Conservation (phyloP, 2,329 filamentous ascomycete species). For the Acrodontium crateriforme region DNA sequence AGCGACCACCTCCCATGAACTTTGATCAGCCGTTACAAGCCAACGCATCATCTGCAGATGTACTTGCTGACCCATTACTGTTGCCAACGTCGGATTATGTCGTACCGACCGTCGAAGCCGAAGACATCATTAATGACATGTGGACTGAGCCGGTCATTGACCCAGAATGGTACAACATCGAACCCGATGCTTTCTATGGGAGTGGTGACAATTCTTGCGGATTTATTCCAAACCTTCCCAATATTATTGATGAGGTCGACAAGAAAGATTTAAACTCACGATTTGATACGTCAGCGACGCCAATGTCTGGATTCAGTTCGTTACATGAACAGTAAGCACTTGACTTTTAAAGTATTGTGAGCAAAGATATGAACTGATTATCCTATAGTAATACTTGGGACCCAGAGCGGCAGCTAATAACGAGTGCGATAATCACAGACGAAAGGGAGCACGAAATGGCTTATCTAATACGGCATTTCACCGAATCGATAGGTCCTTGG, state of each 20-base stretch:
- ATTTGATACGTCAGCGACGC: too few species aligned
- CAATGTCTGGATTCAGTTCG: too few species aligned
- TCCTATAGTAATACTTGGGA: slow-evolving; percentile 16
- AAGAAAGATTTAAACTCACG: slow-evolving; percentile 11
- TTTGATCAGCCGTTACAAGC: too few species aligned
- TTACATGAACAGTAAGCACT: too few species aligned
- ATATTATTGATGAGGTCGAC: slow-evolving; percentile 21
- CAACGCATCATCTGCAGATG: too few species aligned
- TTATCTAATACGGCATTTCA: slow-evolving; percentile 47
- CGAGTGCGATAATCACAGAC: slow-evolving; percentile 20
- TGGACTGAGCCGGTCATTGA: slow-evolving; percentile 16
- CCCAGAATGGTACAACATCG: slow-evolving; percentile 19
- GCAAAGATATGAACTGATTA: too few species aligned
- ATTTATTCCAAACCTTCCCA: slow-evolving; percentile 18
- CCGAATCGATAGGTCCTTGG: slow-evolving; percentile 47
- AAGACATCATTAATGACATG: slow-evolving; percentile 8
- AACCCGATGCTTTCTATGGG: slow-evolving; percentile 18
- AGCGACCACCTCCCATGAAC: too few species aligned
- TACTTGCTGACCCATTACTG: slow-evolving; percentile 3
- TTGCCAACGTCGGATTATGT: slow-evolving; percentile 1
- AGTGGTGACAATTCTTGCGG: slow-evolving; percentile 19
- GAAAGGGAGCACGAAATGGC: slow-evolving; percentile 41
- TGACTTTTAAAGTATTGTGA: too few species aligned
- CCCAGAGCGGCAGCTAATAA: slow-evolving; percentile 17
- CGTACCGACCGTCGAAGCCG: slow-evolving; percentile 7